phyloP scores from a whole-genome alignment of 2,329 filamentous ascomycete genomes.

The Fusarium drepaniforme region DNA sequence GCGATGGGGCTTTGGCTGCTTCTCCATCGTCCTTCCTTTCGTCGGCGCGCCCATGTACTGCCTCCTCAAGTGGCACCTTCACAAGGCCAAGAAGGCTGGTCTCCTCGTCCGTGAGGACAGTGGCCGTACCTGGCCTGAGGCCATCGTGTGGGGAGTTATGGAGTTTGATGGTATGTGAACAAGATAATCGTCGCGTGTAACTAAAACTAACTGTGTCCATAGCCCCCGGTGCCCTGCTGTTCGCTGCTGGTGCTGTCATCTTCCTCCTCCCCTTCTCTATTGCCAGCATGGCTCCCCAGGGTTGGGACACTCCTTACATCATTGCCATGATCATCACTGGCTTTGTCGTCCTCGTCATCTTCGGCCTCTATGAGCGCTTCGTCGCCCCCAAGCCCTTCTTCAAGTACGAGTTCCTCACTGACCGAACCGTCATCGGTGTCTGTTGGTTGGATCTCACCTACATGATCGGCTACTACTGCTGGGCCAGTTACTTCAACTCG shows the following conservation, averaged over 20 bases:
- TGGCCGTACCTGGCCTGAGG: conserved; percentile 59
- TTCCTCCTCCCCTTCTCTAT: conserved; percentile 73
- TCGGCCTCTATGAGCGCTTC: conserved; percentile 69
- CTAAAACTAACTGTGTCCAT: conserved; percentile 52
- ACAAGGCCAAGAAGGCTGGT: conserved; percentile 66
- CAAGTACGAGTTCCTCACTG: conserved; percentile 60
- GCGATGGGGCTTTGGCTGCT: conserved; percentile 66
- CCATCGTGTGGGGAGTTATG: conserved; percentile 46
- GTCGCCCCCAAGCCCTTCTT: conserved; percentile 68
- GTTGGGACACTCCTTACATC: conserved; percentile 63
- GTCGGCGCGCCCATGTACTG: conserved; percentile 69
- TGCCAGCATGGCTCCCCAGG: conserved; percentile 50
- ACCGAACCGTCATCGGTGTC: conserved; percentile 63
- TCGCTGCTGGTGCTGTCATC: conserved; percentile 64
- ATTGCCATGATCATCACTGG: conserved; percentile 70
- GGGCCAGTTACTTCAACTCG: conserved; percentile 62
- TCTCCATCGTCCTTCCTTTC: conserved; percentile 72
- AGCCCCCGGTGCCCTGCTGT: conserved; percentile 62
- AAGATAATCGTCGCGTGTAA: background rate
- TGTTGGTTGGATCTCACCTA: conserved; percentile 54
- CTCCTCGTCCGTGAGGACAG: conserved; percentile 53
- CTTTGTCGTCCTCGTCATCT: conserved; percentile 60
- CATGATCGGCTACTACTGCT: conserved; percentile 58
- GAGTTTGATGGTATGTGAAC: conserved; percentile 45
- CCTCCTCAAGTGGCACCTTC: conserved; percentile 66